Evolutionary conservation across 768 basidiomycete species (phyloP).

Genomic region (Trametes sanguinea): DNA sequence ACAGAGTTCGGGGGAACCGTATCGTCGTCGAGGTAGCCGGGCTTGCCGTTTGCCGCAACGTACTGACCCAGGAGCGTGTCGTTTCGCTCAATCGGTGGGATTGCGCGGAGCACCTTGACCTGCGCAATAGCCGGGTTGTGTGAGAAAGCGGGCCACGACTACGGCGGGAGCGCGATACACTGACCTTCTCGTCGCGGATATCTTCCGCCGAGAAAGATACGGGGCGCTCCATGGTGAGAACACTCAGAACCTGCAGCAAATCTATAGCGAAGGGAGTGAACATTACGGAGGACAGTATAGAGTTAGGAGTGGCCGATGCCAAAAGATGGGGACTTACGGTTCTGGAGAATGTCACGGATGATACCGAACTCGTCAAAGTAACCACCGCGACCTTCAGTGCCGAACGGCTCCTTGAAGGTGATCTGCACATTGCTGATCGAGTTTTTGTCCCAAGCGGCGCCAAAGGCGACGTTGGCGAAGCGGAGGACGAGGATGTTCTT

Average conservation of each 20-base stretch:
- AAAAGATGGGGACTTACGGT: slow-evolving; percentile 65
- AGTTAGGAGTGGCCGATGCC: no score
- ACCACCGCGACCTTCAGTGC: slow-evolving; percentile 99
- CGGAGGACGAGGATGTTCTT: slow-evolving; percentile 96
- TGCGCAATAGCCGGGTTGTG: slow-evolving; percentile 34
- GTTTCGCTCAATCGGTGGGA: slow-evolving; percentile 73
- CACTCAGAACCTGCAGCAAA: slow-evolving; percentile 89
- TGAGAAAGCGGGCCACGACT: slow-evolving; percentile 24
- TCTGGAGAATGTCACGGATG: slow-evolving; percentile 96
- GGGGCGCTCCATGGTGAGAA: slow-evolving; percentile 97
- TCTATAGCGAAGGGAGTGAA: slow-evolving; percentile 48
- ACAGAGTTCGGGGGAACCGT: slow-evolving; percentile 91
- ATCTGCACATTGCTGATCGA: slow-evolving; percentile 97
- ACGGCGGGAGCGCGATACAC: not conserved
- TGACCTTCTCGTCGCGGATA: slow-evolving; percentile 97
- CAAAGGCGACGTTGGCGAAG: slow-evolving; percentile 92
- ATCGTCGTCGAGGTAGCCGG: slow-evolving; percentile 98
- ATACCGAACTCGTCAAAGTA: slow-evolving; percentile 99
- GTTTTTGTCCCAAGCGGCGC: slow-evolving; percentile 93
- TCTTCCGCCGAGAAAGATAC: slow-evolving; percentile 97
- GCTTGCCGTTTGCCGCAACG: slow-evolving; percentile 83
- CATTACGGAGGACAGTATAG: not conserved
- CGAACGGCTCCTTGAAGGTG: slow-evolving; percentile 99
- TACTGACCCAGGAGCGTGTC: slow-evolving; percentile 96
- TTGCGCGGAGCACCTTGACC: slow-evolving; percentile 95